Conservation (phyloP, 345 rosid genomes). For the Anastatica hierochuntica region DNA sequence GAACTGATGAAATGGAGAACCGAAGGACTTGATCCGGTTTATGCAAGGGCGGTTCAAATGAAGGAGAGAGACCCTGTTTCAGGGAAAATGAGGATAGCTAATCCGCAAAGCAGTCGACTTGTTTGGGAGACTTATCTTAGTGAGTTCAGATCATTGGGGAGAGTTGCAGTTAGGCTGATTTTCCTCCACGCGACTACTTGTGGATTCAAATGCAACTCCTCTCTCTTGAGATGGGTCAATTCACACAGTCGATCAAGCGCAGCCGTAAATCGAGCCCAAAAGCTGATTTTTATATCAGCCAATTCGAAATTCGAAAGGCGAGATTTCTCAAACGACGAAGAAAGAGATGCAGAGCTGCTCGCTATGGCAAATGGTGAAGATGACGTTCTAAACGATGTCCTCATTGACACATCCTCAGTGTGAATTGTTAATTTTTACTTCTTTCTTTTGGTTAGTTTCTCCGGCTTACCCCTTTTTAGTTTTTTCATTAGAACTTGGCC, state of each 20-base stretch:
- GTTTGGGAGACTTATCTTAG: constrained; percentile 98
- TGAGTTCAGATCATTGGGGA: constrained; percentile 84
- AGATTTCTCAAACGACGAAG: constrained; percentile 71
- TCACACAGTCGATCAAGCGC: constrained; percentile 54
- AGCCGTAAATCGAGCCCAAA: constrained; percentile 68
- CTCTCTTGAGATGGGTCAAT: constrained; percentile 69
- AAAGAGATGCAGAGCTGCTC: constrained; percentile 77
- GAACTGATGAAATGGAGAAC: constrained; percentile 99
- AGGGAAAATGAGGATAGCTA: constrained; percentile 80
- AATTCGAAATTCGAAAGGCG: constrained; percentile 79
- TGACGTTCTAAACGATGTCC: constrained; percentile 80
- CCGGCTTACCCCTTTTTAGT: not conserved
- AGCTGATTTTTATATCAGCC: constrained; percentile 79
- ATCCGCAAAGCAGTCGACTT: constrained; percentile 93
- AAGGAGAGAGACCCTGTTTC: constrained; percentile 78
- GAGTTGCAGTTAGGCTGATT: constrained; percentile 94
- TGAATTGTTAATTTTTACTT: constrained; percentile 34
- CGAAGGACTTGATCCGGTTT: constrained; percentile 94
- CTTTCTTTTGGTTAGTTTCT: not conserved
- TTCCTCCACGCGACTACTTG: constrained; percentile 89
- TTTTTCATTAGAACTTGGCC: constrained; percentile 11
- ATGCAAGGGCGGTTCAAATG: constrained; percentile 96
- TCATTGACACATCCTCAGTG: constrained; percentile 78
- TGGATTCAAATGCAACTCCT: constrained; percentile 82
- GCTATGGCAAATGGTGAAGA: constrained; percentile 63